Evolutionary conservation across 768 basidiomycete species (phyloP).

Genomic region (Kwoniella botswanensis): DNA sequence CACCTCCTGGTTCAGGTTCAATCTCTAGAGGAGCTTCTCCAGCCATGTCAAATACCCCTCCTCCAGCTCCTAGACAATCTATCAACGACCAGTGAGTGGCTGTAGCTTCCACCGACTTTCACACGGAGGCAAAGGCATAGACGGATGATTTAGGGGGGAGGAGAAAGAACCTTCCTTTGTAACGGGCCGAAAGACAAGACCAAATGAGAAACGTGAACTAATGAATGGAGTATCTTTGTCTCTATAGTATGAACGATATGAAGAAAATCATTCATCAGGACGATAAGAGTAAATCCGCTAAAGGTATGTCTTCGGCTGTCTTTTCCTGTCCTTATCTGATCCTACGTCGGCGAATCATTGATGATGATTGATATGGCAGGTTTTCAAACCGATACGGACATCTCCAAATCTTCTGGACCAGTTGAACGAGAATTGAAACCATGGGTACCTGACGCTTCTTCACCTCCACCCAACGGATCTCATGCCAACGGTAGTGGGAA

Average conservation of each 20-base stretch:
- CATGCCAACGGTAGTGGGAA: slow-evolving; percentile 20
- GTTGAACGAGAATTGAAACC: slow-evolving; percentile 50
- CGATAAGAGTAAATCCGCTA: slow-evolving; percentile 26
- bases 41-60: slow-evolving; percentile 14
- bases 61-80: slow-evolving; percentile 30
- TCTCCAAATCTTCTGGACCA: slow-evolving; percentile 30
- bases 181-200: neutral
- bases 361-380: slow-evolving; percentile 11
- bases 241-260: slow-evolving; percentile 42
- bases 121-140: too few relatives aligned
- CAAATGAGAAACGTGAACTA: slow-evolving; percentile 1
- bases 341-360: neutral
- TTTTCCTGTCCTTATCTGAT: neutral
- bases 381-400: slow-evolving; percentile 53
- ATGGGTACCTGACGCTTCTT: slow-evolving; percentile 37
- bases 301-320: slow-evolving; percentile 25
- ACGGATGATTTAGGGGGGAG: neutral
- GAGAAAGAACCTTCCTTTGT: slow-evolving; percentile 7
- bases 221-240: slow-evolving; percentile 4
- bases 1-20: slow-evolving; percentile 41
- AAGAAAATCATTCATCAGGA: slow-evolving; percentile 35
- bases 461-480: slow-evolving; percentile 9
- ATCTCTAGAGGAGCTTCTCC: slow-evolving; percentile 30
- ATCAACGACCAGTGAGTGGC: slow-evolving; percentile 50
- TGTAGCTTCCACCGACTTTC: neutral